Percentiles rank a stretch among this genome's conserved stretches.
Evolutionary conservation across 345 rosid species (phyloP).

Genomic region (Citropsis articulata): DNA sequence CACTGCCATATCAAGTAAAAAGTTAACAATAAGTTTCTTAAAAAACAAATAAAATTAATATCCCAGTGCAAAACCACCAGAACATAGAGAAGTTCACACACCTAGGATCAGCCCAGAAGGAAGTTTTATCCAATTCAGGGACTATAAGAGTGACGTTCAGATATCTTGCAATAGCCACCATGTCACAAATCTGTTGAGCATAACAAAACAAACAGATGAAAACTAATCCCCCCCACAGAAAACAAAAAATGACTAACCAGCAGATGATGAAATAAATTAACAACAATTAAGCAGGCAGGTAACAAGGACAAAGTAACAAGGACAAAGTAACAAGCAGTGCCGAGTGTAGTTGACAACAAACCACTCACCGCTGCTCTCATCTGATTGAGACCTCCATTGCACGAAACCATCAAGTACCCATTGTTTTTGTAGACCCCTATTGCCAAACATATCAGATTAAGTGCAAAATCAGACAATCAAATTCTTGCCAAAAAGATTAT

Average conservation of each 20-base stretch:
- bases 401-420: slow-evolving; percentile 91
- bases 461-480: not conserved
- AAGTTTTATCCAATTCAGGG: slow-evolving; percentile 81
- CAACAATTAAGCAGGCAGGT: not conserved
- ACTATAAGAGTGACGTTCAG: slow-evolving; percentile 87
- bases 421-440: slow-evolving; percentile 92
- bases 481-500: not conserved
- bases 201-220: not conserved
- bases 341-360: not conserved
- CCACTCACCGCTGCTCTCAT: slow-evolving; percentile 84
- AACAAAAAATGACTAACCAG: slow-evolving; percentile 1
- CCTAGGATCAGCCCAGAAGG: slow-evolving; percentile 96
- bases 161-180: slow-evolving; percentile 83
- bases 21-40: not conserved
- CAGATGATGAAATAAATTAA: not conserved
- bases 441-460: slow-evolving; percentile 9
- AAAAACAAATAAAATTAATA: not conserved
- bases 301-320: not conserved
- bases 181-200: slow-evolving; percentile 70
- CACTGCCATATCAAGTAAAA: slow-evolving; percentile 41
- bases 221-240: not conserved
- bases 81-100: slow-evolving; percentile 16
- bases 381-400: slow-evolving; percentile 94
- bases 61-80: not conserved
- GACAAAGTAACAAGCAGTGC: not conserved